phyloP scores from a whole-genome alignment of 2,329 filamentous ascomycete species.

The Chaetomiaceae sp. region DNA sequence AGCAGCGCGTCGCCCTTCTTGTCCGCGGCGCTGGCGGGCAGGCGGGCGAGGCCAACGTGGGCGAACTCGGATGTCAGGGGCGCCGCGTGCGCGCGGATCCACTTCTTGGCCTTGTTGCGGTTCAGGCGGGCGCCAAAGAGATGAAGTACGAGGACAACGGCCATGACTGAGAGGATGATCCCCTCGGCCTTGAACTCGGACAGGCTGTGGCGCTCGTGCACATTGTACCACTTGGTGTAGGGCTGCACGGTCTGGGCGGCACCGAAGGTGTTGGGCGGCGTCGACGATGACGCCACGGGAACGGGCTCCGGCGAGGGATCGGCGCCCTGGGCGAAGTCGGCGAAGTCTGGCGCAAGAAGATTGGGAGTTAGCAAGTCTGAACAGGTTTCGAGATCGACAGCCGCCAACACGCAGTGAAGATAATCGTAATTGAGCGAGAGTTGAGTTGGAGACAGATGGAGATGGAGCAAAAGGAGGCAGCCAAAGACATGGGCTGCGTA shows the following conservation, averaged over 20 bases:
- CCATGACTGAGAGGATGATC: conserved; percentile 69
- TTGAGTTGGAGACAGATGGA: too few relatives aligned
- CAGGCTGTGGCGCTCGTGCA: conserved; percentile 83
- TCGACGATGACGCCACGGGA: conserved; percentile 34
- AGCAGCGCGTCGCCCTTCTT: conserved; percentile 54
- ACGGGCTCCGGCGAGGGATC: conserved; percentile 55
- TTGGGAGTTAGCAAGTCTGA: not conserved
- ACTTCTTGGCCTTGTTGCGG: conserved; percentile 71
- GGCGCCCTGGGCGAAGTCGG: conserved; percentile 81
- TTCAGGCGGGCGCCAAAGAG: conserved; percentile 77
- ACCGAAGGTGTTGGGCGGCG: conserved; percentile 38
- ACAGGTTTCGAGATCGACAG: too few relatives aligned
- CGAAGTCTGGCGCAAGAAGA: conserved; percentile 64
- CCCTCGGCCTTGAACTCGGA: conserved; percentile 86
- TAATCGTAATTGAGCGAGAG: not conserved
- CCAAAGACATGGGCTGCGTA: too few relatives aligned
- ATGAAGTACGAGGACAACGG: conserved; percentile 72
- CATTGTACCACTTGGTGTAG: conserved; percentile 93
- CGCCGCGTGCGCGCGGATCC: conserved; percentile 71
- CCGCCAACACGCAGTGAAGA: not conserved
- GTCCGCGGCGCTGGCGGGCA: conserved; percentile 45
- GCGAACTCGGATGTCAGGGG: conserved; percentile 77
- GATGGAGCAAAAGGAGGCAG: too few relatives aligned
- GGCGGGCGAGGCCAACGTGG: conserved; percentile 71
- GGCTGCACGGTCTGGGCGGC: conserved; percentile 49